Evolutionary conservation across 139 green algal genomes (phyloP), one percentile per base, ranked within the genome.

Genomic region (Micractinium conductrix): DNA sequence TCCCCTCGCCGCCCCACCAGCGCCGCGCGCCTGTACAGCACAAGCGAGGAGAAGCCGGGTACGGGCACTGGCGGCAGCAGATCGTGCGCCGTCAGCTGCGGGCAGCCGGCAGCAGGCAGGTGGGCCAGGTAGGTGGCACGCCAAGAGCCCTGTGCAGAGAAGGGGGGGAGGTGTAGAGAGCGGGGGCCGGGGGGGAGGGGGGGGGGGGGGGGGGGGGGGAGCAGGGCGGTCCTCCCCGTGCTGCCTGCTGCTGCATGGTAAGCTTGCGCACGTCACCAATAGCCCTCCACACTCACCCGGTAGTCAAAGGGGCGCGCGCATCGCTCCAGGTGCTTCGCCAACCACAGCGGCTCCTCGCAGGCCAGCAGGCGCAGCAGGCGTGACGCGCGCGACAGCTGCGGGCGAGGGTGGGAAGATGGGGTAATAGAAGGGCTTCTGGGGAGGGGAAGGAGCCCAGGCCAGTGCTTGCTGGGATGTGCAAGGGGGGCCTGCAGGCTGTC

Each of bases 21-120:
- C n/a, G n/a, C n/a, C n/a, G n/a, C n/a, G n/a, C n/a, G n/a, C 79
- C 79, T 85, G 80, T 85, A 85, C 6, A 85, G 53, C 16, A 79
- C 48, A 0, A 53, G 21, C 0, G 80, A 85, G 8, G 69, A 62
- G 70, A 80, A 85, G 37, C 80, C 80, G 2, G 69, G 69, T 10
- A 80, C 80, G 1, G 53, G 28, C 4, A 50, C n/a, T 2, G 42
- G 22, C 28, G 80, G 68, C 53, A 71, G 17, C 38, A 85, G 28
- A 7, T 85, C 68, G 65, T 44, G 28, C 26, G 80, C 80, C 0
- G 37, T 28, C 37, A 79, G 50, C 17, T 67, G 38, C 16, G 80
- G 69, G 37, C 50, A 42, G 38, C 53, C n/a, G 80, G 38, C 65
- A 38, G 21, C 38, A 2, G 53, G 70, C 35, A 72, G 35, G 48